These are phyloP conservation scores for Cinchona pubescens DNA, from an alignment of 257 asterid species.

Conservation along the genomic window DNA sequence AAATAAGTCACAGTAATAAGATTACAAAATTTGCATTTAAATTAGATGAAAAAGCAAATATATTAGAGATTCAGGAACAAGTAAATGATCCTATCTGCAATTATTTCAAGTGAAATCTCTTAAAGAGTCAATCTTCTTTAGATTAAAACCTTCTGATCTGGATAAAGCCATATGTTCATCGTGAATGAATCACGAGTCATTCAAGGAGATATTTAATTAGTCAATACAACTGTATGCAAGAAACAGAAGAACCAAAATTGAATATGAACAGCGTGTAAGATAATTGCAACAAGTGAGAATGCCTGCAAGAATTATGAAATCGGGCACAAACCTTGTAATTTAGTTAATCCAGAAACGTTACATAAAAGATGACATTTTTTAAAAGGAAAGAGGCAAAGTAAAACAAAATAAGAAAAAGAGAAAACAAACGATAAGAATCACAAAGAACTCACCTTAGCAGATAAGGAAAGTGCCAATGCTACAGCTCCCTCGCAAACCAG, in stretches of 20 bases:
- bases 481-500: constrained; percentile 98
- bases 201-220: background rate
- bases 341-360: background rate
- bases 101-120: background rate
- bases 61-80: background rate
- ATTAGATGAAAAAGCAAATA: background rate
- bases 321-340: background rate
- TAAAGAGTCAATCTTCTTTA: background rate
- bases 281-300: background rate
- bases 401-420: background rate
- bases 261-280: background rate
- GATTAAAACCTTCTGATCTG: background rate
- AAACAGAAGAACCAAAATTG: background rate
- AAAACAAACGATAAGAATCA: background rate
- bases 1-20: constrained; percentile 13
- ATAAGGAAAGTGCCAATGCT: constrained; percentile 76
- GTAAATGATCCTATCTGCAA: background rate
- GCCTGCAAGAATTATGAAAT: background rate
- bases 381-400: no score
- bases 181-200: background rate
- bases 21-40: background rate
- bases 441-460: constrained; percentile 64
- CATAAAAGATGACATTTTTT: background rate
- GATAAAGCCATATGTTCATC: background rate
- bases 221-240: background rate